Evolutionary conservation across 371 early-diverging fungal genomes (phyloP).

Genomic region (Dinochytrium kinnereticum): DNA sequence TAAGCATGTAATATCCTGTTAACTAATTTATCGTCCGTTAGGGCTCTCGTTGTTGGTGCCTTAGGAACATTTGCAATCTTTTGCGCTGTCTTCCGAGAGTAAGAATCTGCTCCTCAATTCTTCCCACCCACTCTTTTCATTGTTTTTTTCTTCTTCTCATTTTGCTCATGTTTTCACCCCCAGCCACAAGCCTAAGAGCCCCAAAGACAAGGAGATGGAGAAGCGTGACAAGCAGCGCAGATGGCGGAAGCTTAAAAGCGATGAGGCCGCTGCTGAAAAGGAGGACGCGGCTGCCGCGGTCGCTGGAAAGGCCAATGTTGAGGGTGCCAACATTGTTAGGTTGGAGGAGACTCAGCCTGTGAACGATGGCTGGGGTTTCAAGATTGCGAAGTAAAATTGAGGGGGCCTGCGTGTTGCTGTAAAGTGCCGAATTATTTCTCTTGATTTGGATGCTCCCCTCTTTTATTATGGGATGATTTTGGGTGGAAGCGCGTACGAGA

Average conservation of each 20-base stretch:
- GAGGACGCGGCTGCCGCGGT: background rate
- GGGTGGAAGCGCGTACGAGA: too few relatives aligned
- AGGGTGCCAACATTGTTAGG: background rate
- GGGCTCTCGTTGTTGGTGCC: constrained; percentile 4
- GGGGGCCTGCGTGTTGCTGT: too few relatives aligned
- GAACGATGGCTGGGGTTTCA: too few relatives aligned
- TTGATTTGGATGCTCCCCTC: too few relatives aligned
- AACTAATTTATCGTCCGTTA: background rate
- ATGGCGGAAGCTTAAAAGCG: background rate
- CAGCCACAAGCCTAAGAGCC: constrained; percentile 8
- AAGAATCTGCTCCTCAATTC: background rate
- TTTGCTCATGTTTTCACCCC: background rate
- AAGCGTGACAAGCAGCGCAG: constrained; percentile 2
- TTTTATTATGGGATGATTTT: too few relatives aligned
- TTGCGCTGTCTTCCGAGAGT: background rate
- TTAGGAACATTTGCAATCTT: background rate
- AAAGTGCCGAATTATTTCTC: too few relatives aligned
- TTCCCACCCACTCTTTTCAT: background rate
- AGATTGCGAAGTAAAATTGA: too few relatives aligned
- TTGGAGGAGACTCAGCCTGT: background rate
- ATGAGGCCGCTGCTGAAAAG: background rate
- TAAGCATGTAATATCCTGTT: background rate
- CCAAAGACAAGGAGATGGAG: constrained; percentile 16
- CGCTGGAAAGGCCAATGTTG: background rate
- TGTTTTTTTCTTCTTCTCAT: background rate